Base-by-base conservation (phyloP, 2,329 filamentous ascomycete genomes). In the Rhinocladiella mackenziei region DNA sequence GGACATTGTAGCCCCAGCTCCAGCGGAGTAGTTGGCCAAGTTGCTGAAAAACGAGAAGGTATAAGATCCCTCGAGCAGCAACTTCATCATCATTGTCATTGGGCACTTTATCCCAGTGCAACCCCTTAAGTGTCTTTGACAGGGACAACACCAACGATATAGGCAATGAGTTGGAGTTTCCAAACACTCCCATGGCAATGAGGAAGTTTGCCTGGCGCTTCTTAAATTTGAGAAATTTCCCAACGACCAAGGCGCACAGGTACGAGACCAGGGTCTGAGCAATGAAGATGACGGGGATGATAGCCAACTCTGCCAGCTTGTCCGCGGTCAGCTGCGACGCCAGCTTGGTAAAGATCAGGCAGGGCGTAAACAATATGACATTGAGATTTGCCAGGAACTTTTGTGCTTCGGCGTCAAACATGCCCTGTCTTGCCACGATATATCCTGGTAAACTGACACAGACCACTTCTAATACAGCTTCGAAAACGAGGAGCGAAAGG, bases 321-420 rank as follows among this genome's bases (percentile, higher is more conserved):
- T 92, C 84, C 42, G 89, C 86, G 33, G 86, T 95, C 46, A 98
- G 77, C 67, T 98, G 91, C 1, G 89, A 94, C 5, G 89, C 92
- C 28, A 98, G 78, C 67, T 98, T 98, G 11, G 87, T 95, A 67
- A 97, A 98, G 65, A 98, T 94, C 53, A 98, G 80, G 65, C 92
- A 97, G 54, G 92, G 92, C 20, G 92, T 98, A 67, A 98, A 98
- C 30, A 98, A 76, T 71, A 86, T 86, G 47, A 96, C 89, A 65
- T 98, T 98, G 56, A 98, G 75, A 62, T 98, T 96, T 41, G 92
- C 91, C 38, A 96, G 75, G 62, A 98, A 94, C 67, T 96, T 97
- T 66, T 98, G 92, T 64, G 89, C 86, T 39, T 95, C 89, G 53
- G 87, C 88, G 67, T 94, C 88, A 67, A 98, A 97, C 70, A 95